A percentile compares a stretch with the other conserved stretches of the same genome.
These are phyloP conservation scores for Xanthoceras sorbifolium DNA, from an alignment of 345 rosid genomes.

Conservation along the genomic window DNA sequence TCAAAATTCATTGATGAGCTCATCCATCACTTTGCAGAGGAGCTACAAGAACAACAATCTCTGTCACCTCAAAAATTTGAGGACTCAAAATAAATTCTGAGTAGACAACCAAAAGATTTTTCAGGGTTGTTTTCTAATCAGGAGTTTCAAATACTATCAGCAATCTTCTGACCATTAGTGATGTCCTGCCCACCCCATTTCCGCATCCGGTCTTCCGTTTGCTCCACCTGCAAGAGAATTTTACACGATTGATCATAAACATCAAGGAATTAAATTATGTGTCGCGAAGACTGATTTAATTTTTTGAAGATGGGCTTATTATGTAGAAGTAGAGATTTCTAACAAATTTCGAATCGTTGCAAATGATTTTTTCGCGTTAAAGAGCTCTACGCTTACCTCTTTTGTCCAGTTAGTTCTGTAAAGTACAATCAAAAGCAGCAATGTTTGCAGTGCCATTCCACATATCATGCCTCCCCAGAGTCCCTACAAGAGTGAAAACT, in stretches of 20 bases:
- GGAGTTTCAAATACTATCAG: background rate
- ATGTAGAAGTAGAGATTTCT: no score
- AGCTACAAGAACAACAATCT: no score
- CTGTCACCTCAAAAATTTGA: no score
- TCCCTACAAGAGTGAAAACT: constrained; percentile 40
- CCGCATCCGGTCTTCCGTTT: constrained; percentile 61
- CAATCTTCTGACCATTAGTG: constrained; percentile 3
- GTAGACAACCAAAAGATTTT: no score
- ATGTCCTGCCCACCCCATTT: constrained; percentile 64
- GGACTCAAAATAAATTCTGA: no score
- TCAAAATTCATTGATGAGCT: no score
- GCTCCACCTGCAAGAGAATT: constrained; percentile 53
- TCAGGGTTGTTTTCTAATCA: background rate
- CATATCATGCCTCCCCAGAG: constrained; percentile 84
- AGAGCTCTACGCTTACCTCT: constrained; percentile 50
- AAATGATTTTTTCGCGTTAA: no score
- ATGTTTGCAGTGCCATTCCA: constrained; percentile 72
- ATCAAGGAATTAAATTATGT: no score
- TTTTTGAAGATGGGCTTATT: no score
- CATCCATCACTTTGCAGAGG: no score
- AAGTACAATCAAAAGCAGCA: constrained; percentile 52
- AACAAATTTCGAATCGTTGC: no score
- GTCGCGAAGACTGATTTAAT: no score
- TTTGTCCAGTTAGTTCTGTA: constrained; percentile 77
- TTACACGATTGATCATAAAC: background rate